Evolutionary conservation across 805 yeast species (phyloP).

Genomic region (Wilhelminamyces savonicus): DNA sequence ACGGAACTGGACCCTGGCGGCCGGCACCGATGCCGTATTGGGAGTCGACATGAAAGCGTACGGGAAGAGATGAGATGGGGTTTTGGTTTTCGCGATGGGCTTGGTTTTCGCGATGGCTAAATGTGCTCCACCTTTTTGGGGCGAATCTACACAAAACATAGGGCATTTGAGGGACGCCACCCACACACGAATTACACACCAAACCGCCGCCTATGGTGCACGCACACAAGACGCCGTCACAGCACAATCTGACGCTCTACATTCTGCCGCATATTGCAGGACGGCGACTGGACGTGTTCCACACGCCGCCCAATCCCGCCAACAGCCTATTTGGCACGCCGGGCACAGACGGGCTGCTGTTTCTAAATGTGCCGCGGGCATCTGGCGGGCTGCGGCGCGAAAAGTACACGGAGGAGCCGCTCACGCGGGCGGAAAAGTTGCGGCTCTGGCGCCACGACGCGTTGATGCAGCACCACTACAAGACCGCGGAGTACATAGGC

Average conservation of each 20-base stretch:
- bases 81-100: too few species aligned
- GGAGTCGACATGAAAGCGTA: too few species aligned
- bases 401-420: slow-evolving; percentile 27
- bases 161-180: too few species aligned
- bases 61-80: too few species aligned
- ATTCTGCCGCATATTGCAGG: slow-evolving; percentile 60
- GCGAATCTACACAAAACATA: too few species aligned
- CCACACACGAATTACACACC: too few species aligned
- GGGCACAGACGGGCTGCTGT: slow-evolving; percentile 32
- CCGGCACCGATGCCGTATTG: too few species aligned
- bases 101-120: too few species aligned
- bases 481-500: slow-evolving; percentile 85
- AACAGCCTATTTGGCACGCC: slow-evolving; percentile 38
- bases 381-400: slow-evolving; percentile 1
- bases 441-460: slow-evolving; percentile 94
- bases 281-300: slow-evolving; percentile 33
- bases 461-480: slow-evolving; percentile 81
- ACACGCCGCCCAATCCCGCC: slow-evolving; percentile 46
- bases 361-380: slow-evolving; percentile 24
- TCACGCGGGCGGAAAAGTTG: slow-evolving; percentile 77
- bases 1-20: slow-evolving; percentile 48
- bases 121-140: too few species aligned
- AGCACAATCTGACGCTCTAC: slow-evolving; percentile 66
- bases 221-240: slow-evolving; percentile 39
- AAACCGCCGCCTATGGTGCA: too few species aligned